These are phyloP conservation scores for Pseudoperonospora humuli DNA, from an alignment of 352 stramenopile species.

Conservation along the genomic window DNA sequence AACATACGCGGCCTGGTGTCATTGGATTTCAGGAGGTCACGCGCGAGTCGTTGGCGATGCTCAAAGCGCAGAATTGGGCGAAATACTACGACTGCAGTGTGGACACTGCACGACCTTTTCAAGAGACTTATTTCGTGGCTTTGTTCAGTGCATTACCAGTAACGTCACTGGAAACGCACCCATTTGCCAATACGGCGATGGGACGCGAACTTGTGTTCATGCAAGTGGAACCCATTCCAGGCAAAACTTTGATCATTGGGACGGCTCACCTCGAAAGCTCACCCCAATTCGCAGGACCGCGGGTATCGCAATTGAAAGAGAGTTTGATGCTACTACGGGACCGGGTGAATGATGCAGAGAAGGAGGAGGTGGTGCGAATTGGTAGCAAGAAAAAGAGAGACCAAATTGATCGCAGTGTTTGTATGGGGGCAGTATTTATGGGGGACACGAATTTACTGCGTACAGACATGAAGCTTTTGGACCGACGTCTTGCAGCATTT, in stretches of 20 bases:
- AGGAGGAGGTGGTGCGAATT: constrained; percentile 5
- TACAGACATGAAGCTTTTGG: constrained; percentile 52
- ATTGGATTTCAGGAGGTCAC: constrained; percentile 79
- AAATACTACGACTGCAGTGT: constrained; percentile 75
- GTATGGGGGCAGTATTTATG: constrained; percentile 66
- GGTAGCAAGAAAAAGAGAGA: constrained; percentile 2
- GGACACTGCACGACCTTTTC: constrained; percentile 55
- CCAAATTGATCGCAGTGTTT: constrained; percentile 11
- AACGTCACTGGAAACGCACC: constrained; percentile 41
- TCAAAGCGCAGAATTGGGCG: constrained; percentile 46
- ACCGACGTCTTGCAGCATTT: constrained; percentile 21
- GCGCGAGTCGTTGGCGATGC: constrained; percentile 44
- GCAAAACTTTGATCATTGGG: constrained; percentile 42
- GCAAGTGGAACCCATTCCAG: constrained; percentile 40
- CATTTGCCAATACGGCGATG: constrained; percentile 70
- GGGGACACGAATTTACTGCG: constrained; percentile 65
- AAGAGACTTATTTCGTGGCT: constrained; percentile 68
- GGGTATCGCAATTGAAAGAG: constrained; percentile 51
- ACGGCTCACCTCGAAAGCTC: constrained; percentile 72
- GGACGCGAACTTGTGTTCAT: constrained; percentile 58
- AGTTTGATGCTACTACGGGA: constrained; percentile 41
- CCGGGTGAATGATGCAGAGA: constrained; percentile 25
- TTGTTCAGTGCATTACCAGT: constrained; percentile 74
- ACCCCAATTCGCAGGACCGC: constrained; percentile 34
- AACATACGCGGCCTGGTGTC: constrained; percentile 44